A percentile compares a stretch with the other conserved stretches of the same genome.
Conservation (phyloP, 116 monocot genomes). For the Papilionanthe hybrid region DNA sequence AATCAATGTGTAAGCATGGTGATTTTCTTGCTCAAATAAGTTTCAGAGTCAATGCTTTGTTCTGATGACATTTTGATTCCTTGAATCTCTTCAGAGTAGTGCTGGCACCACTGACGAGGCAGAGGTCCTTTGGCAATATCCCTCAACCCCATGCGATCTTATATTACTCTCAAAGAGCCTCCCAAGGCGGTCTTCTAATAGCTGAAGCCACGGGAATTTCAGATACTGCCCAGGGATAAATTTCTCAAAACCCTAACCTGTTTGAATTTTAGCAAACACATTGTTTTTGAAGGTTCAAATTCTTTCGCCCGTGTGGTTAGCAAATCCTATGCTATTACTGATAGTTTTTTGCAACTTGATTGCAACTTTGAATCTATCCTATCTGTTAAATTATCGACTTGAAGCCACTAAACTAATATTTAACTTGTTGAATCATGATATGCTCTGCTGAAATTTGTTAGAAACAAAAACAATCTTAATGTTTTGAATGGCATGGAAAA, state of each 20-base stretch:
- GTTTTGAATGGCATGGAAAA: no score
- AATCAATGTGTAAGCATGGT: not conserved
- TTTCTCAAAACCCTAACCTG: not conserved
- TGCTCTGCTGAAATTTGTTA: no score
- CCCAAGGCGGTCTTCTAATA: slow-evolving; percentile 31
- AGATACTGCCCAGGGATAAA: slow-evolving; percentile 30
- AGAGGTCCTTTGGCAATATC: slow-evolving; percentile 19
- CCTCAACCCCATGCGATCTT: slow-evolving; percentile 21
- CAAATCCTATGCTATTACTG: no score
- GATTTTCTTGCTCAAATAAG: not conserved
- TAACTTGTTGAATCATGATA: no score
- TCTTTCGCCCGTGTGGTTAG: no score
- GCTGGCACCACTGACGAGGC: slow-evolving; percentile 24
- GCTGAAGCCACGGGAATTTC: slow-evolving; percentile 34
- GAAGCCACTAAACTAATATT: no score
- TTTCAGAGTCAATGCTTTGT: not conserved
- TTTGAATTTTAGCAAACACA: not conserved
- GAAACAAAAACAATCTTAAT: no score
- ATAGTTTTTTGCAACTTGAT: no score
- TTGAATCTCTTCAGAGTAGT: slow-evolving; percentile 14
- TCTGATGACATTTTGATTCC: not conserved
- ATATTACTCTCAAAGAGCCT: slow-evolving; percentile 28
- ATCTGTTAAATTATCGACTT: no score
- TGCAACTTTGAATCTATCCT: no score
- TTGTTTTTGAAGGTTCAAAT: not conserved